Evolutionary conservation across 140 eudicot genomes (phyloP).

Genomic region (Anethum foeniculum): DNA sequence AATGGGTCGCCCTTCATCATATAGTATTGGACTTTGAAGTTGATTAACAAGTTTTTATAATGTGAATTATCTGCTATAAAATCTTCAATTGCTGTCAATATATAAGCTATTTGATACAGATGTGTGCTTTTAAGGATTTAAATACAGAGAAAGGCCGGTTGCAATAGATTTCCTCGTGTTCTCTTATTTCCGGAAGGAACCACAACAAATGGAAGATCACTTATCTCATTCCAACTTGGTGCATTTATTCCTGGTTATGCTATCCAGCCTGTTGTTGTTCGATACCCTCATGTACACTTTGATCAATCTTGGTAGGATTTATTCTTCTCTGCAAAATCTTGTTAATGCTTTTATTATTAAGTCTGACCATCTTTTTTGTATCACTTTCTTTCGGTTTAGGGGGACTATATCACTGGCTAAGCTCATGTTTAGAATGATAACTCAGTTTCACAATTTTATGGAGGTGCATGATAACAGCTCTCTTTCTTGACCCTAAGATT

Average conservation of each 20-base stretch:
- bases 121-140: slow-evolving; percentile 67
- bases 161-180: slow-evolving; percentile 83
- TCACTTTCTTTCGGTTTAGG: slow-evolving; percentile 34
- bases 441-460: slow-evolving; percentile 95
- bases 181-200: slow-evolving; percentile 99
- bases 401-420: slow-evolving; percentile 63
- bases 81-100: slow-evolving; percentile 25
- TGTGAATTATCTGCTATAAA: not conserved
- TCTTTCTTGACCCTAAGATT: not conserved
- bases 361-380: not conserved
- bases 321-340: not conserved
- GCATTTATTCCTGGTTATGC: slow-evolving; percentile 93
- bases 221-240: slow-evolving; percentile 87
- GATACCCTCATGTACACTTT: slow-evolving; percentile 92
- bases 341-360: not conserved
- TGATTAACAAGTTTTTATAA: not conserved
- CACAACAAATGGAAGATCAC: slow-evolving; percentile 77
- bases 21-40: not conserved
- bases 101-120: slow-evolving; percentile 94
- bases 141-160: slow-evolving; percentile 96
- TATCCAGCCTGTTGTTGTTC: slow-evolving; percentile 87
- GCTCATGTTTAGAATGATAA: slow-evolving; percentile 96
- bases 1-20: not conserved
- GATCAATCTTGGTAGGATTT: slow-evolving; percentile 86
- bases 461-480: slow-evolving; percentile 47